Conservation (phyloP, 495 filamentous ascomycete genomes). For the Ramalina intermedia region DNA sequence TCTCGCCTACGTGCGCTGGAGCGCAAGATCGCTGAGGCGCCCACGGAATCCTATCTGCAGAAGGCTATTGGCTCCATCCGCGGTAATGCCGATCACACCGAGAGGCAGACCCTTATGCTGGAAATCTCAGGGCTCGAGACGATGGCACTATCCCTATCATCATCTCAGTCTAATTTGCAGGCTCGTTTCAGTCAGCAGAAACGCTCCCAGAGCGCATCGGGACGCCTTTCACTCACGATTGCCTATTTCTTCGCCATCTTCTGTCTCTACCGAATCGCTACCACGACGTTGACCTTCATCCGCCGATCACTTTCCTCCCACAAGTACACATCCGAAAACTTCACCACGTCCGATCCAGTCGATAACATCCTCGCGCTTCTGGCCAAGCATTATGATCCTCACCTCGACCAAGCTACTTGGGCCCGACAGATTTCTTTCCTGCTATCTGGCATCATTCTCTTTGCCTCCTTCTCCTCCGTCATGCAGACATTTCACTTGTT, state of each 20-base stretch:
- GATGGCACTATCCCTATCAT: slow-evolving; percentile 52
- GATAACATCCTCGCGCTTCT: slow-evolving; percentile 33
- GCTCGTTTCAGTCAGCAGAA: slow-evolving; percentile 42
- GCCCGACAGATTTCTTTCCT: slow-evolving; percentile 64
- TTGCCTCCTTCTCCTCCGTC: slow-evolving; percentile 59
- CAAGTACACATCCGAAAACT: slow-evolving; percentile 1
- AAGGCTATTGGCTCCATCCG: slow-evolving; percentile 53
- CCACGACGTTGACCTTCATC: slow-evolving; percentile 37
- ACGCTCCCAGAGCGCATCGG: slow-evolving; percentile 44
- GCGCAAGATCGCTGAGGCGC: slow-evolving; percentile 41
- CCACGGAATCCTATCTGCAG: slow-evolving; percentile 35
- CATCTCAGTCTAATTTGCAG: slow-evolving; percentile 43
- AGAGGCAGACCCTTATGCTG: slow-evolving; percentile 49
- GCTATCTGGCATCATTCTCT: slow-evolving; percentile 61
- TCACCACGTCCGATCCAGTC: slow-evolving; percentile 18
- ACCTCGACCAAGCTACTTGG: slow-evolving; percentile 45
- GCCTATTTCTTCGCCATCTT: slow-evolving; percentile 65
- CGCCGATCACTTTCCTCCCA: slow-evolving; percentile 35
- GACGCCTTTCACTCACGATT: slow-evolving; percentile 37
- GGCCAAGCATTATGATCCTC: slow-evolving; percentile 16
- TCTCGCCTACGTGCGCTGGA: slow-evolving; percentile 52
- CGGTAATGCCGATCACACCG: slow-evolving; percentile 44
- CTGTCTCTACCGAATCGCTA: slow-evolving; percentile 30
- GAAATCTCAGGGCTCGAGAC: slow-evolving; percentile 66
- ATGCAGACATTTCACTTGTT: slow-evolving; percentile 64